Conservation (phyloP, 176 grass and related monocot species). For the Triticum urartu region DNA sequence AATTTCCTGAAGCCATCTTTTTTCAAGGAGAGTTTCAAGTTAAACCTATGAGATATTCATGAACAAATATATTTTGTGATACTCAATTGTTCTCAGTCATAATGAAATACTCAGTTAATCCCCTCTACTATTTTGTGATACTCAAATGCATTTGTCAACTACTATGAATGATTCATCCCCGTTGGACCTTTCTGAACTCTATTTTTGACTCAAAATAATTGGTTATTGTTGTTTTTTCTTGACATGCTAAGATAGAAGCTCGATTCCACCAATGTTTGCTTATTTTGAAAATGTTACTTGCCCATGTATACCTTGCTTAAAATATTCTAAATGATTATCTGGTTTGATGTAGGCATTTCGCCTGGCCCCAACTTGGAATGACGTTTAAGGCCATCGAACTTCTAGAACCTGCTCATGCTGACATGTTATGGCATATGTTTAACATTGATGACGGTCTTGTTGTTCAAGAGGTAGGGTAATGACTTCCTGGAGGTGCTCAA, state of each 20-base stretch:
- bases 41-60: too few species aligned
- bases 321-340: background rate
- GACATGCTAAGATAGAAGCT: background rate
- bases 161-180: background rate
- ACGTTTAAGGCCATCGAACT: conserved; percentile 8
- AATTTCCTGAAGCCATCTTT: too few species aligned
- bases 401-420: background rate
- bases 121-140: too few species aligned
- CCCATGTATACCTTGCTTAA: too few species aligned
- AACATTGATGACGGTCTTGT: conserved; percentile 11
- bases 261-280: background rate
- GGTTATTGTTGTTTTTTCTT: background rate
- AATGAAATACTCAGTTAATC: too few species aligned
- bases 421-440: background rate
- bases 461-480: conserved; percentile 4
- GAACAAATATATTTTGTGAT: too few species aligned
- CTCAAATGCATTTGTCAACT: background rate
- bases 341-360: background rate
- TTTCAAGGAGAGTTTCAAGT: too few species aligned
- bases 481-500: background rate
- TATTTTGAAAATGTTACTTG: too few species aligned
- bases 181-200: background rate
- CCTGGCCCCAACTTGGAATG: conserved; percentile 18
- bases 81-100: too few species aligned
- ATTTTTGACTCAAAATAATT: background rate